Evolutionary conservation across 768 basidiomycete species (phyloP), one percentile per base, ranked within the genome.

Genomic region (Lentinula raphanica): DNA sequence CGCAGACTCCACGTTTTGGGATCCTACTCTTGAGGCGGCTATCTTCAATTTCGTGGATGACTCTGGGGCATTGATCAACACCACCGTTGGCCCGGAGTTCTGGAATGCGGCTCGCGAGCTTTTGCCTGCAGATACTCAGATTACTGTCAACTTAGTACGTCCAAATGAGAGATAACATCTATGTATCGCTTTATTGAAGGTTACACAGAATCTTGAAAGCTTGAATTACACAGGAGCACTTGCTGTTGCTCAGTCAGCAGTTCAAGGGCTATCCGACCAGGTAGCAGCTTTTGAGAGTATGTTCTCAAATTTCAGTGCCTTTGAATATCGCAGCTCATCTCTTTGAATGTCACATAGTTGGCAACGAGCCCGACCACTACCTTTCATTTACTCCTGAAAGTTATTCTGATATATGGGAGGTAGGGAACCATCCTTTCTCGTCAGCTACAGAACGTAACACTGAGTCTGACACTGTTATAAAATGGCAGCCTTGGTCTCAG

Each of bases 281-380:
- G 64, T 82, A 5, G 66, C 71, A 23, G 70, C 72, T 1, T 72
- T 81, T 38, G 80, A 83, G 69, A 80, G 80, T 79, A n/a, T 55
- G 60, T 40, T 5, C n/a, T n/a, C n/a, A n/a, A n/a, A n/a, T n/a
- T 36, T 6, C 35, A 2, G 9, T 50, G 7, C 17, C 19, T 21
- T 25, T 12, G 11, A 29, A 28, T 32, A 15, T 25, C 46, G 31
- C 29, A 12, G 23, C 19, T 11, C 42, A 21, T 54, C n/a, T 1
- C 19, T 32, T 15, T 25, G 12, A 1, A 15, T 23, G 13, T 49
- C 17, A 35, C 29, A 21, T 49, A 80, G 79, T 82, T 59, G 81
- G 81, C 21, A 82, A 82, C 50, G 81, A 83, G 66, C 80, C 80
- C 2, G 80, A 82, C 63, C 79, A 81, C 36, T 82, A 81, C 59